phyloP scores from a whole-genome alignment of 768 basidiomycete species.

The Thelephora aurantiotincta region DNA sequence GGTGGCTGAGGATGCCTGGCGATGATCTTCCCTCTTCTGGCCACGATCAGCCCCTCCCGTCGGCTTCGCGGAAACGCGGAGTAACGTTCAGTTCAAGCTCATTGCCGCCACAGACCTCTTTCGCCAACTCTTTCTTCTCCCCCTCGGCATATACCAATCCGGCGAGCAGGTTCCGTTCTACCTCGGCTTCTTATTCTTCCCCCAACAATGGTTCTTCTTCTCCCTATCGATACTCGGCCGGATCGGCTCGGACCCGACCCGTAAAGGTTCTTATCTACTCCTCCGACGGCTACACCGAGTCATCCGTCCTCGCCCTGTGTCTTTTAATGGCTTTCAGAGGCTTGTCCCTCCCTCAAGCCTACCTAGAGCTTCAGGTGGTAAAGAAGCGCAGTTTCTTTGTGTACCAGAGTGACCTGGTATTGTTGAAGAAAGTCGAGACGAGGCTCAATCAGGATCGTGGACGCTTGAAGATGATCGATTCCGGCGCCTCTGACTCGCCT shows the following conservation, averaged over 20 bases:
- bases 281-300: constrained; percentile 87
- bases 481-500: too few species aligned
- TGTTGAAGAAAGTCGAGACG: constrained; percentile 59
- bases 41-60: background rate
- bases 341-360: constrained; percentile 73
- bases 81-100: constrained; percentile 10
- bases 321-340: constrained; percentile 70
- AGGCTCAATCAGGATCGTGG: constrained; percentile 21
- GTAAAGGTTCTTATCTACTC: constrained; percentile 71
- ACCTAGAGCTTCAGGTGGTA: constrained; percentile 76
- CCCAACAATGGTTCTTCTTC: constrained; percentile 8
- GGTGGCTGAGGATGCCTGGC: constrained; percentile 6
- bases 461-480: too few species aligned
- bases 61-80: constrained; percentile 4
- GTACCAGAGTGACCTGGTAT: constrained; percentile 64
- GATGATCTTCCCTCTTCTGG: background rate
- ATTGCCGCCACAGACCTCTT: constrained; percentile 14
- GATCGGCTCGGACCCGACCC: constrained; percentile 32
- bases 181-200: background rate
- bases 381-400: constrained; percentile 84
- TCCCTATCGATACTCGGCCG: constrained; percentile 15
- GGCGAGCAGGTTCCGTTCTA: constrained; percentile 1
- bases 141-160: constrained; percentile 4
- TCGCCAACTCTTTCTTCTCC: constrained; percentile 15
- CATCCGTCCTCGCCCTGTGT: constrained; percentile 73